Percentiles rank a stretch among this genome's conserved stretches.
phyloP scores from a whole-genome alignment of 345 rosid genomes.

The Populus nigra region DNA sequence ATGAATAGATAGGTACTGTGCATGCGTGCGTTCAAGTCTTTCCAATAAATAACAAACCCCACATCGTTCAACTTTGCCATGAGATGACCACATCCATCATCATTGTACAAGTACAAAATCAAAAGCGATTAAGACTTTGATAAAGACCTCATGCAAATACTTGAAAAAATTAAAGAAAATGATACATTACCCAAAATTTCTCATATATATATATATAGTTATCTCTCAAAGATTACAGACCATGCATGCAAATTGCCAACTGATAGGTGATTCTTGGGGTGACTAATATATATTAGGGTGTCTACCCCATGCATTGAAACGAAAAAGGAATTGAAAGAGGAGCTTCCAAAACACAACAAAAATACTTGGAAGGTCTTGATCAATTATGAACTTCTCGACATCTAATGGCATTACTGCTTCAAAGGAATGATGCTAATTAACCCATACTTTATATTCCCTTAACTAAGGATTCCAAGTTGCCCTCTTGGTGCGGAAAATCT shows the following conservation, averaged over 20 bases:
- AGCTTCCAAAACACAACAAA: constrained; percentile 10
- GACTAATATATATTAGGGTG: not conserved
- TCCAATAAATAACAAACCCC: not conserved
- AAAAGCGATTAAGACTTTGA: not conserved
- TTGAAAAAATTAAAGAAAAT: not conserved
- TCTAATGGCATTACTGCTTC: not conserved
- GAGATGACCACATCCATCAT: not conserved
- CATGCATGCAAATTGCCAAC: not conserved
- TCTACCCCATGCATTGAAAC: not conserved
- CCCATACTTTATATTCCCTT: not conserved
- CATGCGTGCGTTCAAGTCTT: not conserved
- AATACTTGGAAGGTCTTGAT: constrained; percentile 8
- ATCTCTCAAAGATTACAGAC: not conserved
- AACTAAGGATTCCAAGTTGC: not conserved
- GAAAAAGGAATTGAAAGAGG: not conserved
- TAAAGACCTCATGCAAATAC: not conserved
- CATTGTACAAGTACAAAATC: not conserved
- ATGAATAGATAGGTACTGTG: not conserved
- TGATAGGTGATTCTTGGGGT: not conserved
- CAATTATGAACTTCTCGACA: not conserved
- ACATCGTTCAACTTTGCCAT: not conserved
- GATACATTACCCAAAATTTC: not conserved
- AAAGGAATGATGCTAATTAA: not conserved
- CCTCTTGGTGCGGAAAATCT: not conserved
- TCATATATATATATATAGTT: not conserved